Evolutionary conservation across 169 alveolate genomes (phyloP), one percentile per base, ranked within the genome.

Genomic region (Plasmodium cynomolgi): DNA sequence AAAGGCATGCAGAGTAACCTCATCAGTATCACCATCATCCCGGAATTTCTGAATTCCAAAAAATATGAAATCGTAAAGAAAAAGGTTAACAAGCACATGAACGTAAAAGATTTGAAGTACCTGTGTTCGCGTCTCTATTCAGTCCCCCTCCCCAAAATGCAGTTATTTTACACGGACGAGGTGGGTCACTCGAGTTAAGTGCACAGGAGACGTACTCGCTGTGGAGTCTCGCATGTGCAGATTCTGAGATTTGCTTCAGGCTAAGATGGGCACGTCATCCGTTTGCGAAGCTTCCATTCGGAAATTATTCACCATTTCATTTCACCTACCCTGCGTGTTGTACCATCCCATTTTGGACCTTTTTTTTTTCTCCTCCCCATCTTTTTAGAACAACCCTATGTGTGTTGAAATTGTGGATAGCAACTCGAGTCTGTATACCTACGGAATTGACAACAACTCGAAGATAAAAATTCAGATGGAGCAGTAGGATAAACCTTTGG

Each of bases 401-500:
- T 90, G 91, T 26, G 17, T 90, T 41, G 94, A 90, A 90, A 90
- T 90, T 54, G 73, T 81, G 11, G 94, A 90, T 72, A 90, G 91
- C 56, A 90, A 90, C 82, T 80, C 94, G n/a, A 90, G 79, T 80
- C 82, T 90, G 7, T 90, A 90, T 29, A 90, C 94, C 26, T 90
- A 90, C 75, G 94, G 94, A 58, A 90, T 90, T 79, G 94, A 90
- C 17, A 81, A 90, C 84, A 80, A 90, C 74, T 90, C 94, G 33
- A 90, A 90, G 82, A 90, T 90, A 62, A 90, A 90, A 74, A 62
- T 90, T 79, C 56, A 81, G 54, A 90, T 81, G 91, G 88, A 80
- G 26, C 91, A 90, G 34, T 90, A 79, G 62, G 62, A 62, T 0
- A n/a, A 15, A 23, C 44, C 72, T 9, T 58, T 54, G 23, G 23